Evolutionary conservation across 495 filamentous ascomycete genomes (phyloP), one percentile per base, ranked within the genome.

Genomic region (Penicillium robsamsonii): DNA sequence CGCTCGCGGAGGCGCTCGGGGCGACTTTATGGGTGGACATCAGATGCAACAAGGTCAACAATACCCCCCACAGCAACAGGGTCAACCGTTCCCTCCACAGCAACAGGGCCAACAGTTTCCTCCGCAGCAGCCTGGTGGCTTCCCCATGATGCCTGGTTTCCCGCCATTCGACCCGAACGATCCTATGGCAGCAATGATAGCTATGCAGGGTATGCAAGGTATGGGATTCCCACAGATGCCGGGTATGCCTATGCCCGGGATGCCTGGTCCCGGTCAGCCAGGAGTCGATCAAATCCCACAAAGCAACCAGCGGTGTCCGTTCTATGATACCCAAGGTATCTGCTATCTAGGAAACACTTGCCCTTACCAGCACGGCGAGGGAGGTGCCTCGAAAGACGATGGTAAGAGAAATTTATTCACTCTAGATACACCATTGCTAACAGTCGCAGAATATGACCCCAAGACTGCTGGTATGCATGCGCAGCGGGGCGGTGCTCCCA

Each of bases 301-400:
- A 35, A 77, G 76, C 52, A 74, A 73, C 53, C 76, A 84, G 65
- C 79, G 87, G 55, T 97, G 93, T 64, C 84, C 85, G 42, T 91
- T 96, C 67, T 97, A 91, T 66, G 92, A 97, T 58, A 84, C 80
- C 1, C 91, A 92, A 60, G 94, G 94, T 0, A 95, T 87, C 59
- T 97, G 93, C 63, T 83, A 88, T 31, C 71, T 87, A 46, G 91
- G 91, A 3, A 80, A 79, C 54, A 84, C 81, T 42, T 97, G 93
- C 69, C 86, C 80, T 5, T 97, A 88, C 60, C 86, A 94, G 66
- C 93, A 97, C 65, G 88, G 85, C n/a, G 80, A 86, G 18, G 72
- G 80, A 43, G 79, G 83, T 24, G 76, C 80, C 27, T 38, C 35
- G 68, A 75, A 81, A 50, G 72, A 71, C 35, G 72, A 78, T 61